A percentile compares a stretch with the other conserved stretches of the same genome.
Evolutionary conservation across 2,329 filamentous ascomycete genomes (phyloP).

Genomic region (Teratosphaeria destructans): DNA sequence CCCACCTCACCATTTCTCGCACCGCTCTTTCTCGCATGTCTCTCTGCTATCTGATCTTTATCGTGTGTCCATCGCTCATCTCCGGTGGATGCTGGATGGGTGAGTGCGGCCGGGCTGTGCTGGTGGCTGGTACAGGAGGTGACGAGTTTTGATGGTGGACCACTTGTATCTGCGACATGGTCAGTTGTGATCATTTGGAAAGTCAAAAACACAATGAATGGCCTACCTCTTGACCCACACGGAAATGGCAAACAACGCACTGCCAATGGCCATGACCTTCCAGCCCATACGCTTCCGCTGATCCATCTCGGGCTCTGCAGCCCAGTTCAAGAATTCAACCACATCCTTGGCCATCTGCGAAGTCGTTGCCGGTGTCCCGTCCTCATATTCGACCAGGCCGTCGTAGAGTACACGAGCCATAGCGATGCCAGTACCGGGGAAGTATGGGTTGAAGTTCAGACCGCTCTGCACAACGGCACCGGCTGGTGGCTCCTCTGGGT

Average conservation of each 20-base stretch:
- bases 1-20: not conserved
- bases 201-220: not conserved
- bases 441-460: constrained; percentile 99
- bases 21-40: not conserved
- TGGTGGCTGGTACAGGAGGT: constrained; percentile 45
- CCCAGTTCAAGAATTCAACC: constrained; percentile 97
- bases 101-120: not conserved
- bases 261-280: constrained; percentile 79
- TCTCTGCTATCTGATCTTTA: not conserved
- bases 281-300: constrained; percentile 99
- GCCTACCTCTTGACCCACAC: constrained; percentile 85
- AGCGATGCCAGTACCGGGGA: constrained; percentile 96
- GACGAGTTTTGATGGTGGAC: constrained; percentile 89
- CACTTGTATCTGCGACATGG: constrained; percentile 67
- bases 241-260: constrained; percentile 72
- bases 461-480: constrained; percentile 76
- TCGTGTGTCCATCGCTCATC: constrained; percentile 7
- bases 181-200: not conserved
- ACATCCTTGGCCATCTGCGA: constrained; percentile 99
- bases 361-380: constrained; percentile 83
- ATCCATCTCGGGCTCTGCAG: constrained; percentile 98
- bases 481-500: constrained; percentile 90
- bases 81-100: constrained; percentile 14
- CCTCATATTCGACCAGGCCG: constrained; percentile 94
- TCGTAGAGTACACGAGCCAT: constrained; percentile 99